phyloP scores from a whole-genome alignment of 208 protist genomes.

The Crithidia mellificae region DNA sequence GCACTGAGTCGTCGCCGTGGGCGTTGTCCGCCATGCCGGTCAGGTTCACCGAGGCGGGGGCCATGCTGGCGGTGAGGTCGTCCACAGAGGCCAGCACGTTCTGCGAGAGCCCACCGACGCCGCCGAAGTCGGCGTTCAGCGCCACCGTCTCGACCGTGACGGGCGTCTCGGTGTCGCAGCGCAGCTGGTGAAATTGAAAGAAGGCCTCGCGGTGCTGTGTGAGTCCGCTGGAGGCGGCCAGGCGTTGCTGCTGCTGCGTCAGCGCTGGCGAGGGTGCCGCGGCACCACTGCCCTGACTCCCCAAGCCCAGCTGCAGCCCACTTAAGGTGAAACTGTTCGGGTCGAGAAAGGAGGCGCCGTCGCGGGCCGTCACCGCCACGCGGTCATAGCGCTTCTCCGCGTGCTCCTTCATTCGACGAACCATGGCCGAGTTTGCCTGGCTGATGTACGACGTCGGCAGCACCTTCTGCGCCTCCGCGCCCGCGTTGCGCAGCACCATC shows the following conservation, averaged over 20 bases:
- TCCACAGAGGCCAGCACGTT: slow-evolving; percentile 14
- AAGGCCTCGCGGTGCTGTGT: slow-evolving; percentile 30
- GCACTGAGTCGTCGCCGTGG: slow-evolving; percentile 7
- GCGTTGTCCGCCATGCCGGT: background rate
- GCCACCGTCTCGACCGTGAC: slow-evolving; percentile 34
- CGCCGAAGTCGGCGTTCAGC: slow-evolving; percentile 21
- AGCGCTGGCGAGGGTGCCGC: background rate
- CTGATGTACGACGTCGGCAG: slow-evolving; percentile 50
- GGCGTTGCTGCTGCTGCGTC: slow-evolving; percentile 26
- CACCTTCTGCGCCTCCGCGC: slow-evolving; percentile 55
- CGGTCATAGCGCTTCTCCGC: slow-evolving; percentile 46
- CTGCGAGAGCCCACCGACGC: slow-evolving; percentile 10
- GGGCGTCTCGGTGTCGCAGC: slow-evolving; percentile 26
- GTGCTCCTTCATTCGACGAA: slow-evolving; percentile 41
- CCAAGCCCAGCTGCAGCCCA: no score
- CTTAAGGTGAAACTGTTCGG: slow-evolving; percentile 28
- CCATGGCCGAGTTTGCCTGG: slow-evolving; percentile 46
- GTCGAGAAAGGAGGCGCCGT: slow-evolving; percentile 32
- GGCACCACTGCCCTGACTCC: background rate
- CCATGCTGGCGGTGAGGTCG: slow-evolving; percentile 11
- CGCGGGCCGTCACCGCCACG: slow-evolving; percentile 17
- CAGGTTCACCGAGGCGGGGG: background rate
- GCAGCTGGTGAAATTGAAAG: slow-evolving; percentile 35
- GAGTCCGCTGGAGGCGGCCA: slow-evolving; percentile 11
- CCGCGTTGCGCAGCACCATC: slow-evolving; percentile 58